Evolutionary conservation across 805 yeast species (phyloP).

Genomic region (Yarrowia sp.): DNA sequence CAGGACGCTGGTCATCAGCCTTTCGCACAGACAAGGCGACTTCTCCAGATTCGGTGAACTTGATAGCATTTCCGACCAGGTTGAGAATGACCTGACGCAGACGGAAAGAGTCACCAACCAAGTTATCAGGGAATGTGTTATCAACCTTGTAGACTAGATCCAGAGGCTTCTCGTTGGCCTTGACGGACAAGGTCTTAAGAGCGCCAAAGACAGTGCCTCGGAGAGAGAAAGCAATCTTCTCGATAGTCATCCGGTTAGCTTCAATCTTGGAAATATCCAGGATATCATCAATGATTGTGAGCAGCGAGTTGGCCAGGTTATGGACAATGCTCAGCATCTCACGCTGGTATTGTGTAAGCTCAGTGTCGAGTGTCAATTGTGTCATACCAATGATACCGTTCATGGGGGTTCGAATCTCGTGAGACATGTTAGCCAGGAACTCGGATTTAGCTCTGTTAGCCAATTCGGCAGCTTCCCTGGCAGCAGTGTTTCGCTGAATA

Average conservation of each 20-base stretch:
- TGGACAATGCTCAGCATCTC: conserved; percentile 89
- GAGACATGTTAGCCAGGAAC: conserved; percentile 83
- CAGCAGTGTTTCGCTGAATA: conserved; percentile 86
- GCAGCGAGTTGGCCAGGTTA: conserved; percentile 76
- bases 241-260: conserved; percentile 90
- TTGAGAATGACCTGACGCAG: conserved; percentile 82
- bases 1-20: conserved; percentile 41
- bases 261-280: conserved; percentile 90
- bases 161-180: conserved; percentile 80
- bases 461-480: conserved; percentile 89
- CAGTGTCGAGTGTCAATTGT: conserved; percentile 82
- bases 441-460: conserved; percentile 89
- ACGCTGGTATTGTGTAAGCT: conserved; percentile 83
- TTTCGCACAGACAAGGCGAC: conserved; percentile 72
- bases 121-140: conserved; percentile 79
- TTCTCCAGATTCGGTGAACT: conserved; percentile 78
- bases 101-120: conserved; percentile 86
- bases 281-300: conserved; percentile 86
- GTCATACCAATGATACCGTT: conserved; percentile 94
- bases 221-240: conserved; percentile 78
- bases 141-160: conserved; percentile 79
- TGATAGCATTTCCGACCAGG: conserved; percentile 85
- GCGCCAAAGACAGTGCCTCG: conserved; percentile 90
- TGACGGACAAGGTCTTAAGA: conserved; percentile 80
- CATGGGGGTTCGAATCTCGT: conserved; percentile 87